Evolutionary conservation across 2,329 filamentous ascomycete genomes (phyloP).

Genomic region (Lachnellula subtilissima): DNA sequence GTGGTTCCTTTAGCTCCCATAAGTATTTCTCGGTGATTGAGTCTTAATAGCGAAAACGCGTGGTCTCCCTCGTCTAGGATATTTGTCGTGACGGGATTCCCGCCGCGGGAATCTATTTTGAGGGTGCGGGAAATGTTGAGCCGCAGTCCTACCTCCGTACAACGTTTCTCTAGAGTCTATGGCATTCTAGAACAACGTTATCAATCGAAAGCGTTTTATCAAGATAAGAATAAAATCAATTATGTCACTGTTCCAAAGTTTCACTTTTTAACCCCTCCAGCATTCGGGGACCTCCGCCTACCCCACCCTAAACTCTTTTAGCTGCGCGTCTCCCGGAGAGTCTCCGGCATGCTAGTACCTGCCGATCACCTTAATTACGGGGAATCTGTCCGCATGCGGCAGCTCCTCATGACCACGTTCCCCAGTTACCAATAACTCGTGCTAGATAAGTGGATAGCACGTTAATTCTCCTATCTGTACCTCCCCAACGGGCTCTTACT

Average conservation of each 20-base stretch:
- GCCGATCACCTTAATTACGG: neutral
- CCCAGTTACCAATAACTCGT: too few species aligned
- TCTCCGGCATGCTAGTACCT: neutral
- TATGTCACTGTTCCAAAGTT: neutral
- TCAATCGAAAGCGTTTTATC: neutral
- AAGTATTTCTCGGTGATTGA: too few species aligned
- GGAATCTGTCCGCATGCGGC: neutral
- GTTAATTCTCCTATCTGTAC: neutral
- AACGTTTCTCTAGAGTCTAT: too few species aligned
- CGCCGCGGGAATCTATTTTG: too few species aligned
- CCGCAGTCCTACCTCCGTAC: too few species aligned
- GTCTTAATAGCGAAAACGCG: too few species aligned
- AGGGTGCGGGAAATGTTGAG: too few species aligned
- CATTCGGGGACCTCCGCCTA: neutral
- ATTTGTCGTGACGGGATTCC: too few species aligned
- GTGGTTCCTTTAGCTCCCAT: too few species aligned
- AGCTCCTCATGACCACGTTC: neutral
- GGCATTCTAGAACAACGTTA: too few species aligned
- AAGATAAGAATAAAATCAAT: neutral
- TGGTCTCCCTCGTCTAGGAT: too few species aligned
- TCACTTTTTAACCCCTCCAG: neutral
- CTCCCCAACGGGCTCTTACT: neutral
- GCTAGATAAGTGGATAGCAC: neutral
- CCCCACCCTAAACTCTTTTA: neutral
- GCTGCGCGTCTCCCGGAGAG: neutral